A percentile compares a stretch with the other conserved stretches of the same genome.
These are phyloP conservation scores for Centella asiatica DNA, from an alignment of 129 eudicot species.

Conservation along the genomic window DNA sequence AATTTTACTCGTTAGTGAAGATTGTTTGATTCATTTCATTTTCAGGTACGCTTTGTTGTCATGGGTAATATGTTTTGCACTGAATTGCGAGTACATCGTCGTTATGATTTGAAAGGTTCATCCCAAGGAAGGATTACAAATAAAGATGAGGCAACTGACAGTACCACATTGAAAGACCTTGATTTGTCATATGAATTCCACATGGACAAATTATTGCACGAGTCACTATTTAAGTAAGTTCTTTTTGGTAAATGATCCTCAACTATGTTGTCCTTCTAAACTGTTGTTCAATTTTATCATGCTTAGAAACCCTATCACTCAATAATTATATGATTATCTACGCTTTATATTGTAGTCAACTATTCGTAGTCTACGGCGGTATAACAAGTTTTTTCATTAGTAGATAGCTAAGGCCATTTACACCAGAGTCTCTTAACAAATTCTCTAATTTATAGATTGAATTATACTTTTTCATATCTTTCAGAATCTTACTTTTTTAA, in stretches of 20 bases:
- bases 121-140: conserved; percentile 71
- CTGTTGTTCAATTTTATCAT: too few species aligned
- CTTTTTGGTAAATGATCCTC: neutral
- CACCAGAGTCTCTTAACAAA: too few species aligned
- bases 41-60: conserved; percentile 87
- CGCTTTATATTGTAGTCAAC: too few species aligned
- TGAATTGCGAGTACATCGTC: conserved; percentile 77
- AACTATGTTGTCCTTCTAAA: too few species aligned
- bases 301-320: too few species aligned
- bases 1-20: neutral
- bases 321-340: too few species aligned
- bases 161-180: conserved; percentile 81
- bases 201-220: conserved; percentile 82
- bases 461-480: too few species aligned
- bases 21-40: conserved; percentile 11
- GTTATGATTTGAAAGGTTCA: conserved; percentile 97
- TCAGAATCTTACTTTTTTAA: too few species aligned
- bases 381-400: too few species aligned
- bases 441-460: too few species aligned
- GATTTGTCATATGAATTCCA: conserved; percentile 78
- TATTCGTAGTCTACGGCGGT: too few species aligned
- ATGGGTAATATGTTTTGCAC: conserved; percentile 99
- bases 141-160: conserved; percentile 49
- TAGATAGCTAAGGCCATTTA: too few species aligned
- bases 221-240: conserved; percentile 75